Percentiles rank a stretch among this genome's conserved stretches.
These are phyloP conservation scores for Nemania serpens DNA, from an alignment of 2,329 filamentous ascomycete species.

Conservation along the genomic window DNA sequence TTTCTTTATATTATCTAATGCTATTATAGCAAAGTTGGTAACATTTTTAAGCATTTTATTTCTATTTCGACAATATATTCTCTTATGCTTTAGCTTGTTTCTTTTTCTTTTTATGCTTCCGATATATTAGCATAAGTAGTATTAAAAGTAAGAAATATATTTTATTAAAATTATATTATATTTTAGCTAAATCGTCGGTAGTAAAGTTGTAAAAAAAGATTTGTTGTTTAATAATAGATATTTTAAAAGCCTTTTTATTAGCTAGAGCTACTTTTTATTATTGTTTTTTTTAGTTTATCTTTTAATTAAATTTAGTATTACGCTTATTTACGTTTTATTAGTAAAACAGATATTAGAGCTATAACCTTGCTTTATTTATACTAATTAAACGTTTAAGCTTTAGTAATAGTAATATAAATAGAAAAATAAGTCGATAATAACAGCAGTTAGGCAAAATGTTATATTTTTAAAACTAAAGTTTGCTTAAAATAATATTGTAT, in stretches of 20 bases:
- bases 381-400: too few species aligned
- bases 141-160: not conserved
- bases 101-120: not conserved
- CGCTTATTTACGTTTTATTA: not conserved
- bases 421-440: not conserved
- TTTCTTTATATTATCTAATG: not conserved
- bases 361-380: too few species aligned
- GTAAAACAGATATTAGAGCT: not conserved
- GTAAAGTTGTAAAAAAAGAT: not conserved
- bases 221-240: not conserved
- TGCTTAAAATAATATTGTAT: not conserved
- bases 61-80: not conserved
- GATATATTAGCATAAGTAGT: not conserved
- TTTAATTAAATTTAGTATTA: too few species aligned
- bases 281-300: not conserved
- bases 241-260: not conserved
- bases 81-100: not conserved
- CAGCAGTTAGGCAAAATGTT: not conserved
- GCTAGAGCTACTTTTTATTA: not conserved
- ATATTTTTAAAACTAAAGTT: not conserved
- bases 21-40: not conserved
- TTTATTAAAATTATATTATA: not conserved
- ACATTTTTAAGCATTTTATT: not conserved
- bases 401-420: not conserved
- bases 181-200: not conserved